Base-by-base conservation (phyloP, 1,139 yeast genomes). In the Geotrichum cucujoidarum region DNA sequence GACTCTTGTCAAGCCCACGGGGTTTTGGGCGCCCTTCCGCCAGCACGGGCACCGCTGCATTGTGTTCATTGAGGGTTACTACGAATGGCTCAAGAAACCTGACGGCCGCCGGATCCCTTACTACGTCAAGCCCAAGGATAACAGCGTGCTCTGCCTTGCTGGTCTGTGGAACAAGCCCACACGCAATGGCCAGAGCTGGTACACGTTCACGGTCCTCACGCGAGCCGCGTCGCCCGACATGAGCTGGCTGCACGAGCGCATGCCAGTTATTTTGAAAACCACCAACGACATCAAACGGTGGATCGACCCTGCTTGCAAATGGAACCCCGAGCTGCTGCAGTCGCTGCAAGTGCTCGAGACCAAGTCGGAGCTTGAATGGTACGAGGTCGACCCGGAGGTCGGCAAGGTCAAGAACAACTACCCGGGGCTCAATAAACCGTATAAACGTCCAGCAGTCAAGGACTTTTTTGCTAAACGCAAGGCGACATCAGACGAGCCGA, bases 1-100 rank as follows among this genome's bases (percentile, higher is more conserved):
- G 30, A 59, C 63, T 25, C 52, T 68, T 25, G 20, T 53, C 50
- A 29, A 32, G 37, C 45, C 55, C 27, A 54, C 53, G 18, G 53
- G 66, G 6, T 51, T 60, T 37, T 62, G 68, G 69, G 56, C 52
- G 32, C 57, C 58, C 37, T 62, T 63, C n/a, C 55, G 49, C 58
- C 27, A 24, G 10, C 64, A 56, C 57, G 65, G 55, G 47, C 65
- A 62, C 17, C 70, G 73, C 48, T 89, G 96, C 61, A 81, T 82
- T 1, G 77, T 88, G 0, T 90, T 95, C 0, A 75, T 85, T 36
- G 77, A 78, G 58, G 97, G 97, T 0, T 90, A 89, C 63, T 89
- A 77, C 60, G 97, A 89, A 64, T 89, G 97, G 97, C 64, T 65
- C 60, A 47, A 55, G 49, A 42, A 57, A 43, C 47, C 24, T 10